phyloP scores from a whole-genome alignment of 257 asterid species.

The Coffea canephora region DNA sequence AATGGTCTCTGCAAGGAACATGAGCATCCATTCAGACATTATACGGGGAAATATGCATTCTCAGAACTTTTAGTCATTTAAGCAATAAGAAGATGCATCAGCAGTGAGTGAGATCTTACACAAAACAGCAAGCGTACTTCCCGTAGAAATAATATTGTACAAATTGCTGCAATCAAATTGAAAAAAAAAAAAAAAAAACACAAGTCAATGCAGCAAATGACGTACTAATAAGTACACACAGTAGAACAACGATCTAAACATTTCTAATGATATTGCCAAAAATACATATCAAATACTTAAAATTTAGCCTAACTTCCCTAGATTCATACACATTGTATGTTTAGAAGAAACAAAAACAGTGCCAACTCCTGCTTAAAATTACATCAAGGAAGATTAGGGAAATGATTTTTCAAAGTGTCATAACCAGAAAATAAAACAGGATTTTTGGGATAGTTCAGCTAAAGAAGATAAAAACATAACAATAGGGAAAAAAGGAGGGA shows the following conservation, averaged over 20 bases:
- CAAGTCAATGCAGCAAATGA: neutral
- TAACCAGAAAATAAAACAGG: neutral
- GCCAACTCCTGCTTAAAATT: neutral
- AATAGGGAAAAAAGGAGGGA: no score
- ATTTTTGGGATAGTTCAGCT: neutral
- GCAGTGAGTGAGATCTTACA: constrained; percentile 40
- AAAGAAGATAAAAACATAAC: neutral
- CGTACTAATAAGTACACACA: neutral
- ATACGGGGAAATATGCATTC: neutral
- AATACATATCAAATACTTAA: neutral
- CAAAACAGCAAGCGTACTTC: constrained; percentile 49
- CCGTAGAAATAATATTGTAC: constrained; percentile 68
- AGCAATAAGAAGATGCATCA: neutral
- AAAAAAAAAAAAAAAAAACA: neutral
- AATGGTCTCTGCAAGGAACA: constrained; percentile 69
- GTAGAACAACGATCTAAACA: neutral
- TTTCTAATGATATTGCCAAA: no score
- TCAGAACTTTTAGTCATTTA: neutral
- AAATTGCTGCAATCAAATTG: constrained; percentile 64
- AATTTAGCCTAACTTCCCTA: neutral
- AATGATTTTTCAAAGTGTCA: neutral
- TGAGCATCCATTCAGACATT: constrained; percentile 15
- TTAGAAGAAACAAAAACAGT: neutral
- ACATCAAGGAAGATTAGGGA: neutral
- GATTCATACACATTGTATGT: no score